Conservation (phyloP, 306 rosid genomes). For the Prunus davidiana region DNA sequence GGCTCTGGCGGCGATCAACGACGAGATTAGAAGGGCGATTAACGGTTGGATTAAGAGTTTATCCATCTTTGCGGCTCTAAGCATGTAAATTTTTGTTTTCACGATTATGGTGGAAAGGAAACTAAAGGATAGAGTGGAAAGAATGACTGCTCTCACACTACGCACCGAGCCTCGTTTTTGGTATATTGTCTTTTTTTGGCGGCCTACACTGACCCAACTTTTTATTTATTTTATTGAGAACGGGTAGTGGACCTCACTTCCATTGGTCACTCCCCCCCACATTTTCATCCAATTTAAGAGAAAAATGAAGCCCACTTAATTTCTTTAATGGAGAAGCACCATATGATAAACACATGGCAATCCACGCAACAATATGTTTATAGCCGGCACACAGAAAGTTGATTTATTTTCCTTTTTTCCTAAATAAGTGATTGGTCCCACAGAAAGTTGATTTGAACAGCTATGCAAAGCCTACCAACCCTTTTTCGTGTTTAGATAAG, state of each 20-base stretch:
- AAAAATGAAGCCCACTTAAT: too few species aligned
- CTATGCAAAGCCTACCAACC: not conserved
- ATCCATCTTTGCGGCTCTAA: slow-evolving; percentile 30
- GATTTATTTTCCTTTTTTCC: too few species aligned
- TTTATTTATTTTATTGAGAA: too few species aligned
- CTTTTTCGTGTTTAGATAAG: not conserved
- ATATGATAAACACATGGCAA: too few species aligned
- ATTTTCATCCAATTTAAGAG: too few species aligned
- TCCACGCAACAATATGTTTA: too few species aligned
- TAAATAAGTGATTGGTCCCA: not conserved
- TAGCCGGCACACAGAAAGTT: too few species aligned
- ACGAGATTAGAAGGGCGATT: slow-evolving; percentile 42
- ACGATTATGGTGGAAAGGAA: not conserved
- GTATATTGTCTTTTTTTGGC: not conserved
- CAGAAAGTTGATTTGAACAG: not conserved
- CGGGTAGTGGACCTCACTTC: too few species aligned
- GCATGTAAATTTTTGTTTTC: not conserved
- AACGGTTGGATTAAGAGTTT: slow-evolving; percentile 30
- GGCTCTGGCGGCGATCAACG: slow-evolving; percentile 53
- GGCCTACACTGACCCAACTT: not conserved
- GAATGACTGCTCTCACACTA: not conserved
- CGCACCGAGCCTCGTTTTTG: not conserved
- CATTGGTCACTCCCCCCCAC: too few species aligned
- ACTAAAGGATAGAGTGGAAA: not conserved
- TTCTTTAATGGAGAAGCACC: too few species aligned